Base-by-base conservation (phyloP, 2,329 filamentous ascomycete species). In the Aspergillus quadricinctus region DNA sequence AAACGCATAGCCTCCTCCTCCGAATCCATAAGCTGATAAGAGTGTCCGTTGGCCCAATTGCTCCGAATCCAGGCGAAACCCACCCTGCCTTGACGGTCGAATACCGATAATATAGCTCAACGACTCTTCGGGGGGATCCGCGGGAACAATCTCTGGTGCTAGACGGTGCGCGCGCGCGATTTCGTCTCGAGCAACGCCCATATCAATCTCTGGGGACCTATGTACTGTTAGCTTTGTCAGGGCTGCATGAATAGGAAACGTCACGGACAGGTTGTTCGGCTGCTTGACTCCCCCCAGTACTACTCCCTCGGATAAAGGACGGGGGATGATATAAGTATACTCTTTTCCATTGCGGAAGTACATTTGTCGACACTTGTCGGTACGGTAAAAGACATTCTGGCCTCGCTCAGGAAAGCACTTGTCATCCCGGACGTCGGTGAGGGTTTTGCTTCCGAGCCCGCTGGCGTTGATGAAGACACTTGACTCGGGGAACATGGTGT, bases 241-340 rank as follows among this genome's bases (percentile, higher is more conserved):
- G 3, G 14, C 23, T 21, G 14, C n/a, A 23, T 41, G 29, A 14
- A 17, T 8, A 3, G 10, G 29, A 4, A 23, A n/a, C 14, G 49
- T 49, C 3, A 57, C 67, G 54, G 57, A 74, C 71, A 73, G 54
- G 19, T 66, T 66, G 21, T 66, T 69, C 49, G 61, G 59, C 50
- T 74, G 68, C 45, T 72, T 73, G 48, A 73, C 68, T 1, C 72
- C 72, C 14, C 72, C 72, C 4, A 75, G 51, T 0, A 75, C 62
- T 3, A 75, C 63, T 3, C 70, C 72, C 2, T 64, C 56, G 1
- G 72, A 70, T 9, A 66, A 46, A 2, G 72, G 70, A 17, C 72
- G 69, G 23, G 72, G 72, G 11, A 75, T 73, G 27, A 75, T 63
- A 57, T 75, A 74, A 23, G 72, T 74, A 50, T 75, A 75, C 55